Conservation (phyloP, 2,329 filamentous ascomycete genomes). For the Fusarium sp. region DNA sequence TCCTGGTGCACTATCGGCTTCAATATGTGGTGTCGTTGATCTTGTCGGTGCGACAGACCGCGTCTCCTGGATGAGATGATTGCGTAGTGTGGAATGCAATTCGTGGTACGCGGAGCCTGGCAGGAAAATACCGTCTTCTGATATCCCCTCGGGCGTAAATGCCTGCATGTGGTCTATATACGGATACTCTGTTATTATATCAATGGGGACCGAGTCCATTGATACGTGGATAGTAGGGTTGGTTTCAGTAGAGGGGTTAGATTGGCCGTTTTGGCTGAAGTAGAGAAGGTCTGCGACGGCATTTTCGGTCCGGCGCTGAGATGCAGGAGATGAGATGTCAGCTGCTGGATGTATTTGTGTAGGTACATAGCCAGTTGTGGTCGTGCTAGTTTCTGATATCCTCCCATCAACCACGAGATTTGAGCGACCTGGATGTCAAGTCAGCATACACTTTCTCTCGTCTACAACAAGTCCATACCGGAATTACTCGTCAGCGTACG, state of each 20-base stretch:
- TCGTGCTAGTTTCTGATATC: neutral
- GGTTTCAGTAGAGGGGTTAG: slow-evolving; percentile 28
- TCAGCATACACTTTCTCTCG: neutral
- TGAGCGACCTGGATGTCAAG: slow-evolving; percentile 1
- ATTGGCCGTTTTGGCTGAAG: slow-evolving; percentile 52
- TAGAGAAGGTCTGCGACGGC: slow-evolving; percentile 55
- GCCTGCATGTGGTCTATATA: slow-evolving; percentile 48
- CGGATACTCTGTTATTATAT: slow-evolving; percentile 40
- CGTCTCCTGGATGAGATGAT: slow-evolving; percentile 60
- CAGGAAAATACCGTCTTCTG: slow-evolving; percentile 60
- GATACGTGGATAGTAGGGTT: slow-evolving; percentile 41
- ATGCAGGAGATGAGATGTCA: slow-evolving; percentile 36
- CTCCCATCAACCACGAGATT: slow-evolving; percentile 10
- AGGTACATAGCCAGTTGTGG: slow-evolving; percentile 21
- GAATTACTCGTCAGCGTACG: neutral
- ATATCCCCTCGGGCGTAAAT: slow-evolving; percentile 52
- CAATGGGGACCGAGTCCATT: slow-evolving; percentile 40
- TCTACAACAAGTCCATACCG: slow-evolving; percentile 10
- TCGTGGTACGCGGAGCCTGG: slow-evolving; percentile 63
- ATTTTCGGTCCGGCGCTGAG: slow-evolving; percentile 52
- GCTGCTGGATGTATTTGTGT: slow-evolving; percentile 9
- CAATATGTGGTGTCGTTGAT: slow-evolving; percentile 41
- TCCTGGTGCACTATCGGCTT: slow-evolving; percentile 23
- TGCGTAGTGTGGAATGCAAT: slow-evolving; percentile 60
- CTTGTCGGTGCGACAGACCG: slow-evolving; percentile 56